Conservation (phyloP, 805 yeast genomes). For the Saturnispora serradocipensis region DNA sequence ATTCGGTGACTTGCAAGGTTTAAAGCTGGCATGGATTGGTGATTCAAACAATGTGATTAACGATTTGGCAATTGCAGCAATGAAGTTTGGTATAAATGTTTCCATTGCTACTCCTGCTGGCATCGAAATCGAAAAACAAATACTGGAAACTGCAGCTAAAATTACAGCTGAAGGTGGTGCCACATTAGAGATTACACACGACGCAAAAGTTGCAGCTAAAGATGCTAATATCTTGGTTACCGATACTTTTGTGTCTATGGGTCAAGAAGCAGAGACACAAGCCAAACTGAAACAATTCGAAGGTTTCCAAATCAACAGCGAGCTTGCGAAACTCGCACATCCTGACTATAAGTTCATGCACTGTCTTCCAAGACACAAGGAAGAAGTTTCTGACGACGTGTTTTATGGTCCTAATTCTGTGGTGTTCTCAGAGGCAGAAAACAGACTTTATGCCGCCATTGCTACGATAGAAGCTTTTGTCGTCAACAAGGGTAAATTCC, state of each 20-base stretch:
- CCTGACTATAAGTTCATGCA: conserved; percentile 90
- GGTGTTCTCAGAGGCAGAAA: conserved; percentile 94
- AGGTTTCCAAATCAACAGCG: conserved; percentile 76
- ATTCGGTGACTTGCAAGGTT: conserved; percentile 47
- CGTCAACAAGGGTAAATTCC: conserved; percentile 61
- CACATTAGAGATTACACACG: conserved; percentile 50
- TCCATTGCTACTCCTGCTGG: conserved; percentile 78
- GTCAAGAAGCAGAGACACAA: conserved; percentile 76
- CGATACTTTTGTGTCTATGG: conserved; percentile 98
- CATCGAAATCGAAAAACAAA: conserved; percentile 49
- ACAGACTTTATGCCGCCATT: conserved; percentile 91
- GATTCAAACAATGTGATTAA: conserved; percentile 94
- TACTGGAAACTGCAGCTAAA: conserved; percentile 44
- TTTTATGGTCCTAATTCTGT: conserved; percentile 77
- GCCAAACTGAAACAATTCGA: conserved; percentile 69
- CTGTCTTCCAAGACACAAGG: conserved; percentile 91
- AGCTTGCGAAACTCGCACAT: conserved; percentile 56
- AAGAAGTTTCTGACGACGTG: conserved; percentile 90
- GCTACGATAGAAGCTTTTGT: conserved; percentile 89
- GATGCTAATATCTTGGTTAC: conserved; percentile 81
- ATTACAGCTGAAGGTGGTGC: conserved; percentile 46
- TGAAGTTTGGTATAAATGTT: conserved; percentile 75
- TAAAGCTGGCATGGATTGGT: conserved; percentile 91
- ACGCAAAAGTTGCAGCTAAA: conserved; percentile 65
- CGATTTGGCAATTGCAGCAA: conserved; percentile 82